Base-by-base conservation (phyloP, 768 basidiomycete species). In the Tricholoma sp. region DNA sequence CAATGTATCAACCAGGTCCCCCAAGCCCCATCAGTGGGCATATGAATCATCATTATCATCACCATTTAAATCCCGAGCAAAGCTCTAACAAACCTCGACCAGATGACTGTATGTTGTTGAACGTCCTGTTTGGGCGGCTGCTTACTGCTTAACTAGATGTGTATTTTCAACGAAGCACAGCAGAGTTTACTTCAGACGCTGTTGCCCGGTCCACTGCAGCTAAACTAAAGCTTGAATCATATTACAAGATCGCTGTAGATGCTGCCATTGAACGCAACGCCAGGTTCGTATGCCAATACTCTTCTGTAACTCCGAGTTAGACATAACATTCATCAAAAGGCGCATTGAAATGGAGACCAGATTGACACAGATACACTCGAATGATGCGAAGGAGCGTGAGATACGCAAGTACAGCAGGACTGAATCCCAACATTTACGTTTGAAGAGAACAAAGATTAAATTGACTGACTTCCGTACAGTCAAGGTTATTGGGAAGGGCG, bases 401-500 rank as follows among this genome's bases (percentile, higher is more conserved):
- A 84, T 96, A 59, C 80, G 85, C 62, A 89, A 89, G 69, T 88
- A 93, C 61, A 89, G 90, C 62, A 86, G 89, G 71, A 84, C 86
- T 56, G 94, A 96, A 73, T 87, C 85, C 12, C 90, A 91, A 56
- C 94, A 92, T 76, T 78, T 99, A 37, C 85, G 96, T n/a, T 77
- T 99, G 58, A 82, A 90, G 59, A 82, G 96, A 62, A 98, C 96
- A 34, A 92, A 94, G 72, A 89, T 99, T 66, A 94, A 92, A 45
- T 75, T 98, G 54, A 77, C 88, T 35, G 93, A 98, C 75, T 99
- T 99, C 80, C 79, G 85, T 61, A 98, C 96, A 2, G 88, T 99
- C 67, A 98, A 99, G 72, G 95, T 98, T 60, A 99, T 98, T 67
- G 96, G 96, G 24, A 97, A 97, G 77, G 96, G 96, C 61, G 96